phyloP scores from a whole-genome alignment of 768 basidiomycete genomes.

The Termitomyces sp. region DNA sequence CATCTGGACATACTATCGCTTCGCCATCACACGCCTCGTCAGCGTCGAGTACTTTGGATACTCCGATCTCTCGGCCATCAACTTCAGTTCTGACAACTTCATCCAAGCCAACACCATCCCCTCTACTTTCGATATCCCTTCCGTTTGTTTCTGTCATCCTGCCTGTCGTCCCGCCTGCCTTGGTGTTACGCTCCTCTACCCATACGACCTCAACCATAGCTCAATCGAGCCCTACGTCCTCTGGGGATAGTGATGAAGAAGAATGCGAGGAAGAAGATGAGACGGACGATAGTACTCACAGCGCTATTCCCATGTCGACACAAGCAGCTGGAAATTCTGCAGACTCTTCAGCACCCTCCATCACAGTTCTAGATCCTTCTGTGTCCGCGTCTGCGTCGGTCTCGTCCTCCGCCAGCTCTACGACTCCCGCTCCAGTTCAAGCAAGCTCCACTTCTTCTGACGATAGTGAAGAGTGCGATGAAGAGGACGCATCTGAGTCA shows the following conservation, averaged over 20 bases:
- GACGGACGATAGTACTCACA: neutral
- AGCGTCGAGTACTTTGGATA: neutral
- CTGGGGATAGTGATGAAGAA: neutral
- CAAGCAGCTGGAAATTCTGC: neutral
- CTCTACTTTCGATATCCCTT: neutral
- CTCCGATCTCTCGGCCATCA: neutral
- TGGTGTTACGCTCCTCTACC: neutral
- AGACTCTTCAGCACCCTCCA: neutral
- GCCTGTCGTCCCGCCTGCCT: neutral
- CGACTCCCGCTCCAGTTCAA: neutral
- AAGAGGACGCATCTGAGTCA: no score
- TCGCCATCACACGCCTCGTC: neutral
- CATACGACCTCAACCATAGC: neutral
- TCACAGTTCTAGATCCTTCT: neutral
- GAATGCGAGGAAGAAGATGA: conserved; percentile 3
- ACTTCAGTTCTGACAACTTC: neutral
- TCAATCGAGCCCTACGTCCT: neutral
- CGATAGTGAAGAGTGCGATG: no score
- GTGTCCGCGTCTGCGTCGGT: neutral
- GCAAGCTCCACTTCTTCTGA: neutral
- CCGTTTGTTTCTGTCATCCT: neutral
- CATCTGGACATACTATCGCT: conserved; percentile 7
- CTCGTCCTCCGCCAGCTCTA: neutral
- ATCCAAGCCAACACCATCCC: neutral
- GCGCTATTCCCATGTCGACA: neutral